Conservation (phyloP, 257 asterid genomes). For the Scutellaria barbata region DNA sequence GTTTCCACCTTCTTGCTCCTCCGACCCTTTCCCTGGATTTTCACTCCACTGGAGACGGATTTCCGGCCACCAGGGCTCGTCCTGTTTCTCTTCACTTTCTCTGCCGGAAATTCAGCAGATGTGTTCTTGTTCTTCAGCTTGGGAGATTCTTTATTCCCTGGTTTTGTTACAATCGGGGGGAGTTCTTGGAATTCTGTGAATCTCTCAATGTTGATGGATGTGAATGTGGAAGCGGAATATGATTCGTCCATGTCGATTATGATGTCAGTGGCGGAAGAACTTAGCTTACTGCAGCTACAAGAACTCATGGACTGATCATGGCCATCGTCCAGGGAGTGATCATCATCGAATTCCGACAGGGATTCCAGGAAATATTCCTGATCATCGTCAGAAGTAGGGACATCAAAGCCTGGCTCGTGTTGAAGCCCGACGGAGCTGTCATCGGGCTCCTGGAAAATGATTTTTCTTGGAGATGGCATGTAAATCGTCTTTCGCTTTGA, state of each 20-base stretch:
- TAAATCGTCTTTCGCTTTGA: slow-evolving; percentile 64
- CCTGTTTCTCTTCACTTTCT: background rate
- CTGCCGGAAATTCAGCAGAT: background rate
- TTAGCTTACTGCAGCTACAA: slow-evolving; percentile 47
- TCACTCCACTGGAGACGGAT: slow-evolving; percentile 63
- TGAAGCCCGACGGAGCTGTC: slow-evolving; percentile 33
- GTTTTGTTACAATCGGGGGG: slow-evolving; percentile 64
- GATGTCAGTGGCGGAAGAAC: slow-evolving; percentile 60
- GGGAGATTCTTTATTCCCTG: slow-evolving; percentile 30
- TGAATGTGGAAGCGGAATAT: no score
- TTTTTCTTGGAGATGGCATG: slow-evolving; percentile 68
- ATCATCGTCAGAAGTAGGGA: slow-evolving; percentile 40
- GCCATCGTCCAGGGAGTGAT: slow-evolving; percentile 14
- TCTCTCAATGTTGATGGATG: slow-evolving; percentile 14
- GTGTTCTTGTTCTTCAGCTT: slow-evolving; percentile 9
- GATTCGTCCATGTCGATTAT: slow-evolving; percentile 44
- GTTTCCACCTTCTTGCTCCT: slow-evolving; percentile 47
- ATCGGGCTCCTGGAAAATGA: slow-evolving; percentile 19
- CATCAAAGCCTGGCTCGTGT: slow-evolving; percentile 1
- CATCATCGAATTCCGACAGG: slow-evolving; percentile 44
- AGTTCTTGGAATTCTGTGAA: slow-evolving; percentile 53
- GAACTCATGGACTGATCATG: slow-evolving; percentile 31
- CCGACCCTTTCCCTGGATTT: slow-evolving; percentile 52
- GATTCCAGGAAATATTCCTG: slow-evolving; percentile 40
- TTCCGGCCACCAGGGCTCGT: slow-evolving; percentile 43